Base-by-base conservation (phyloP, 345 rosid genomes). In the Eucalyptus shirleyi region DNA sequence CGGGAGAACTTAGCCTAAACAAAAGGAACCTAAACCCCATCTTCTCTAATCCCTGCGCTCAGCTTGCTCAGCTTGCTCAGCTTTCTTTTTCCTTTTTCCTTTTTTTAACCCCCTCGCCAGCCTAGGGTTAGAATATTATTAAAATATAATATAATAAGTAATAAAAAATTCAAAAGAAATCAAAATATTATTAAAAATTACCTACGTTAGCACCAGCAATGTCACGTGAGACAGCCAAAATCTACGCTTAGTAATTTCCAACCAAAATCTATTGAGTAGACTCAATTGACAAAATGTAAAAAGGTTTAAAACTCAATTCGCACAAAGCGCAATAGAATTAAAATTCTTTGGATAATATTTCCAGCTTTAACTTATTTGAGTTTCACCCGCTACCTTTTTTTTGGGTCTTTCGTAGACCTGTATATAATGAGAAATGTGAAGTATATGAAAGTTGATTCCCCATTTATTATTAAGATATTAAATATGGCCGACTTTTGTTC, bases 121-220 rank as follows among this genome's bases (percentile, higher is more conserved):
- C 62, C 28, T 0, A 24, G 6, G 62, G 62, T 56, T 23, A 56
- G 62, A 56, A 56, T 23, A 56, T 19, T 53, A 7, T 53, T 53
- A 56, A 23, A 56, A 55, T 19, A 55, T 19, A 55, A 19, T 21
- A 55, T 4, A 56, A 23, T 56, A 9, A 53, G 9, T 19, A 0
- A 56, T 23, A 56, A 56, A 56, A 55, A 56, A 4, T 55, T 55
- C 2, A 23, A 21, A 23, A 23, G 8, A 55, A 23, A 56, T 56
- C 12, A 23, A 0, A 23, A 56, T 0, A 56, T 56, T 9, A 56
- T 56, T 9, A 56, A 56, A 56, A 56, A 56, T 56, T 56, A 1
- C 2, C 0, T 0, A 56, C 2, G 1, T 56, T 21, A 56, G 6
- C 1, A 1, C 30, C 1, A 12, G 30, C 6, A 53, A 24, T 56